Evolutionary conservation across 768 basidiomycete genomes (phyloP).

Genomic region (Boletus speciosus): DNA sequence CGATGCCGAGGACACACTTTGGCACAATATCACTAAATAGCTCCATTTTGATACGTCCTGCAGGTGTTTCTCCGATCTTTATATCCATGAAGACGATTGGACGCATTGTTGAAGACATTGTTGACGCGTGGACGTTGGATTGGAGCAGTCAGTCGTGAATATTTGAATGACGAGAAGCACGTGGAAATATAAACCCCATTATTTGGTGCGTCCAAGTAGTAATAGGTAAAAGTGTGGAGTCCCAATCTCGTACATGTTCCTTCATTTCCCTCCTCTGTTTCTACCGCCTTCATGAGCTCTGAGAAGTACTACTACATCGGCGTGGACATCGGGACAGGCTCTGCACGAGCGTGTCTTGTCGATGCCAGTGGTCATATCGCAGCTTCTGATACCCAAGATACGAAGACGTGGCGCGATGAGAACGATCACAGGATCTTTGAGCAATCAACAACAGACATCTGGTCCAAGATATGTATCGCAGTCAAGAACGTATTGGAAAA

Average conservation of each 20-base stretch:
- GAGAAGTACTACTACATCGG: slow-evolving; percentile 59
- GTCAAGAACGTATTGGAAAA: slow-evolving; percentile 60
- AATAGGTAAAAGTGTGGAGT: slow-evolving; percentile 9
- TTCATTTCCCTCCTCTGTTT: not conserved
- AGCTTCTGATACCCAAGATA: slow-evolving; percentile 78
- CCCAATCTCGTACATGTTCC: slow-evolving; percentile 2
- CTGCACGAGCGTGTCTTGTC: slow-evolving; percentile 83
- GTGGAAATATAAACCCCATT: not conserved
- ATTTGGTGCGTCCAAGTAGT: not conserved
- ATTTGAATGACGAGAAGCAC: too few species aligned
- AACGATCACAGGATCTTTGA: slow-evolving; percentile 92
- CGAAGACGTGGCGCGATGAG: slow-evolving; percentile 81
- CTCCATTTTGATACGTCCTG: slow-evolving; percentile 96
- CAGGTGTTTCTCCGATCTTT: slow-evolving; percentile 93
- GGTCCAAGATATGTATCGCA: slow-evolving; percentile 62
- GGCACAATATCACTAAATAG: slow-evolving; percentile 94
- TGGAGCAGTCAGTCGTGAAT: not conserved
- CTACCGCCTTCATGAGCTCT: slow-evolving; percentile 30
- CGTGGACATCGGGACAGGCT: slow-evolving; percentile 90
- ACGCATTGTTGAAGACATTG: slow-evolving; percentile 51
- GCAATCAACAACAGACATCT: slow-evolving; percentile 89
- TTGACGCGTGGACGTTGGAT: not conserved
- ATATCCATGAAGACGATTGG: slow-evolving; percentile 98
- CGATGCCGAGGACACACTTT: slow-evolving; percentile 52
- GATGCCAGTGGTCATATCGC: slow-evolving; percentile 62